Base-by-base conservation (phyloP, 2,329 filamentous ascomycete species). In the Pleomassaria siparia region DNA sequence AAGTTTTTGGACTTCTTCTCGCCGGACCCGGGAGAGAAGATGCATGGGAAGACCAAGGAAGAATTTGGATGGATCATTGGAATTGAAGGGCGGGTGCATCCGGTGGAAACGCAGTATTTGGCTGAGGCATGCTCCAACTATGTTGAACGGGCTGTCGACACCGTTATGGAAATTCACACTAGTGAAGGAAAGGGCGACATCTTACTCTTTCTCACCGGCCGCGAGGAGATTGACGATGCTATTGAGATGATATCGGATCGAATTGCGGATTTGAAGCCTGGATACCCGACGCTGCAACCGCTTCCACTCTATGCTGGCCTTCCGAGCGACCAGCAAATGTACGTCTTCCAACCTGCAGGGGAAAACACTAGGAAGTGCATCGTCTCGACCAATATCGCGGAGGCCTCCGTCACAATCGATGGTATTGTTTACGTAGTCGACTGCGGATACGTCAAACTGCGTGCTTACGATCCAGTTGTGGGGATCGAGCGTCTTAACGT, bases 351-450 rank as follows among this genome's bases (percentile, higher is more conserved):
- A 60, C 84, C 87, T 44, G 77, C 91, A 2, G 84, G 89, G 0
- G 85, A 89, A 51, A 86, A 91, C 49, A 91, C 86, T 1, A 82
- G 94, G 33, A 97, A 97, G 66, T 88, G 96, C 30, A 88, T 99
- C 28, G 86, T 96, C 56, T 87, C 89, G 3, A 97, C 94, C 49
- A 97, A 97, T 66, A 96, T 97, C 55, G 91, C 94, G 11, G 94
- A 99, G 75, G 92, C 94, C 4, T 96, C 90, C 1, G 87, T 99
- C 35, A 97, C 94, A 88, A 13, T 97, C 46, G 86, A 94, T 44
- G 91, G 90, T 2, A 91, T 97, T 50, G 85, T 91, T 45, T 95
- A 89, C 63, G 92, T 99, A 5, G 76, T 97, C 41, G 94, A 99
- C 69, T 86, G 83, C 44, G 94, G 94, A 1, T 96, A 89, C 64